These are phyloP conservation scores for Pugionium dolabratum DNA, from an alignment of 345 rosid genomes.

Conservation along the genomic window DNA sequence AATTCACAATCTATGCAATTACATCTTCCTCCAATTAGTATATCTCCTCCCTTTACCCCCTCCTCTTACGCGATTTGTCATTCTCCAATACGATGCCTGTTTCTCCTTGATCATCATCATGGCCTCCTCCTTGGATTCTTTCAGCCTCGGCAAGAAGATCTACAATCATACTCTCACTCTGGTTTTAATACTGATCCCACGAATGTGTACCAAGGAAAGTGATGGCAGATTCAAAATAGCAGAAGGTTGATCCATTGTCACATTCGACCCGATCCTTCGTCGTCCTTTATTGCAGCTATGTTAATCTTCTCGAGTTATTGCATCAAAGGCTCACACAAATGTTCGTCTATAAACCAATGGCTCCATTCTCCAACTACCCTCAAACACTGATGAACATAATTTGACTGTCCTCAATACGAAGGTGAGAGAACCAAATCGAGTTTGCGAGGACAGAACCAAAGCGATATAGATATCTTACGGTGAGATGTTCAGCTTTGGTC, in stretches of 20 bases:
- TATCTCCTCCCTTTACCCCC: constrained; percentile 4
- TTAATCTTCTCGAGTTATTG: constrained; percentile 70
- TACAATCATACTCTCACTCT: constrained; percentile 66
- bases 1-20: not conserved
- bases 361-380: constrained; percentile 84
- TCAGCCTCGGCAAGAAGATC: constrained; percentile 51
- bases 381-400: constrained; percentile 82
- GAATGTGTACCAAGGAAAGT: constrained; percentile 77
- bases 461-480: constrained; percentile 44
- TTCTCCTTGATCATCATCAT: not conserved
- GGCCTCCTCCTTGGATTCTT: constrained; percentile 23
- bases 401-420: constrained; percentile 52
- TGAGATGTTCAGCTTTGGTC: constrained; percentile 59
- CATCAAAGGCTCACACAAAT: constrained; percentile 48
- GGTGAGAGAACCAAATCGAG: not conserved
- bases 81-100: not conserved
- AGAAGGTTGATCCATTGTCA: constrained; percentile 85
- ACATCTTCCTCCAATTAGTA: constrained; percentile 5
- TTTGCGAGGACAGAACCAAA: not conserved
- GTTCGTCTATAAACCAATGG: constrained; percentile 72
- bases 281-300: constrained; percentile 59
- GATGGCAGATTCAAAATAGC: constrained; percentile 77
- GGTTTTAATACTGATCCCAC: constrained; percentile 79
- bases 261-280: constrained; percentile 80
- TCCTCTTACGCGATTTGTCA: constrained; percentile 32